Conservation (phyloP, 495 filamentous ascomycete genomes). For the Geopyxis carbonaria region DNA sequence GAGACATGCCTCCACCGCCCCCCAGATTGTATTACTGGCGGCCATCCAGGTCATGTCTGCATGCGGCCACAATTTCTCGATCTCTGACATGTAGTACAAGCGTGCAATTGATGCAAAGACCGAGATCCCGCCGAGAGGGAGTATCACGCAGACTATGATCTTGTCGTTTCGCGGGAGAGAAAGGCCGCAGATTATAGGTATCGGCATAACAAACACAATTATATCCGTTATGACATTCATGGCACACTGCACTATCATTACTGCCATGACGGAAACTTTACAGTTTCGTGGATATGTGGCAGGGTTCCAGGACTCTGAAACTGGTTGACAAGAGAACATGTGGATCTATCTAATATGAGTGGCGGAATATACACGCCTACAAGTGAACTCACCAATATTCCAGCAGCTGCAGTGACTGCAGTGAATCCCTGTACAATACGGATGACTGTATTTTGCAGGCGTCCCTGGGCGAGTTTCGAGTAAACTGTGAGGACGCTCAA, state of each 20-base stretch:
- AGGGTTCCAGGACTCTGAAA: not conserved
- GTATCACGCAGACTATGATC: not conserved
- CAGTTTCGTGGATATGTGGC: not conserved
- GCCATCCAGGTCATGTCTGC: not conserved
- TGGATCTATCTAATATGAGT: not conserved
- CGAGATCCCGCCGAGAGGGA: not conserved
- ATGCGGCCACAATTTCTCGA: not conserved
- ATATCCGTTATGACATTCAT: not conserved
- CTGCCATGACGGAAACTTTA: not conserved
- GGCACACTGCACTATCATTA: not conserved
- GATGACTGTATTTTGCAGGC: not conserved
- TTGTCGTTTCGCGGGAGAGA: not conserved
- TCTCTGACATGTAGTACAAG: not conserved
- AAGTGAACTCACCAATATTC: not conserved
- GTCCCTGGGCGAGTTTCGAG: not conserved
- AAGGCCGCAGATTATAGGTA: not conserved
- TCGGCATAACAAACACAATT: not conserved
- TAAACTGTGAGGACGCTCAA: not conserved
- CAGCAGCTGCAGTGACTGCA: not conserved
- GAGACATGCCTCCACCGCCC: not conserved
- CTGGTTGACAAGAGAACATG: not conserved
- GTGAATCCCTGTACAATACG: not conserved
- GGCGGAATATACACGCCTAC: not conserved
- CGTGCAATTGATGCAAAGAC: not conserved
- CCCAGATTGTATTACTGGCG: not conserved